Percentiles rank a stretch among this genome's conserved stretches.
Conservation (phyloP, 1,284 basidiomycete genomes). For the Bjerkandera adusta region DNA sequence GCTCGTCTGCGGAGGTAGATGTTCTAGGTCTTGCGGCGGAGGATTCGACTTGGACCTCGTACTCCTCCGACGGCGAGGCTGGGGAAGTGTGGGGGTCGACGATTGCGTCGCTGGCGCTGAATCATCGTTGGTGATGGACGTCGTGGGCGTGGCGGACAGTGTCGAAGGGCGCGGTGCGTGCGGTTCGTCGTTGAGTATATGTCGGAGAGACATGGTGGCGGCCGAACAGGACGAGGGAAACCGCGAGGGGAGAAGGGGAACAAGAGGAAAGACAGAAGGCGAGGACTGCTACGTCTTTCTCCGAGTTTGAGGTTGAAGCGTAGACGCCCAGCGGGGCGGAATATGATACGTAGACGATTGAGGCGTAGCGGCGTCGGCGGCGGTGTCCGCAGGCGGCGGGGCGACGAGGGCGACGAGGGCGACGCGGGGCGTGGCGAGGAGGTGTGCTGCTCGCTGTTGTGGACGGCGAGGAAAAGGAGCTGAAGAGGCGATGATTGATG, state of each 20-base stretch:
- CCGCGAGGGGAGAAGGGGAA: constrained; percentile 14
- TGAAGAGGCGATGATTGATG: constrained; percentile 20
- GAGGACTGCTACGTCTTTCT: constrained; percentile 18
- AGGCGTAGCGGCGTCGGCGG: constrained; percentile 11
- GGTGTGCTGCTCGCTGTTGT: constrained; percentile 9
- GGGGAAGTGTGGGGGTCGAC: constrained; percentile 25
- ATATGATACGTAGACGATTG: too few species aligned
- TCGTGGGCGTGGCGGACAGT: constrained; percentile 17
- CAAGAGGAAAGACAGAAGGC: constrained; percentile 19
- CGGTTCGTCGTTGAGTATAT: constrained; percentile 73
- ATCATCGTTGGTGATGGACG: constrained; percentile 15
- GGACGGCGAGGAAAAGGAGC: constrained; percentile 19
- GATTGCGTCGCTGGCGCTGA: constrained; percentile 22
- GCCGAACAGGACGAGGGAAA: constrained; percentile 2
- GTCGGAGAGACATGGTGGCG: constrained; percentile 64
- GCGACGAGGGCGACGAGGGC: constrained; percentile 3
- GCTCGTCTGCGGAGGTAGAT: constrained; percentile 29
- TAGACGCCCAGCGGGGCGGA: constrained; percentile 21
- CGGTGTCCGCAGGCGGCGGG: neutral
- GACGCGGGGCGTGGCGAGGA: constrained; percentile 13
- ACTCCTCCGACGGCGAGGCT: constrained; percentile 23
- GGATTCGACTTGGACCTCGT: constrained; percentile 26
- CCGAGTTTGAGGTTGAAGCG: constrained; percentile 14
- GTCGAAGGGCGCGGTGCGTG: constrained; percentile 30
- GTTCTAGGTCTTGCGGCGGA: constrained; percentile 31